These are phyloP conservation scores for Lactifluus subvellereus DNA, from an alignment of 768 basidiomycete species.

Conservation along the genomic window DNA sequence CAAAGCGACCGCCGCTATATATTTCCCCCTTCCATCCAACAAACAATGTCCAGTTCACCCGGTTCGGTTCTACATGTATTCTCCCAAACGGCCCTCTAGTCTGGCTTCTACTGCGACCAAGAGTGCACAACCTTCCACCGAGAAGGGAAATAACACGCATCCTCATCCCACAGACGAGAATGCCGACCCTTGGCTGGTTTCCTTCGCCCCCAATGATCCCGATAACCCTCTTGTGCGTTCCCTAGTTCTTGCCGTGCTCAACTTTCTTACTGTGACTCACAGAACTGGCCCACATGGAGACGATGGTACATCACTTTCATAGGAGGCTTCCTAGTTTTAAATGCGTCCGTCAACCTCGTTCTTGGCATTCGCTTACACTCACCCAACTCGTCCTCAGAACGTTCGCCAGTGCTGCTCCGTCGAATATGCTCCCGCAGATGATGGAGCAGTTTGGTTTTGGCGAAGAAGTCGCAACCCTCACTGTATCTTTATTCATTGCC, in stretches of 20 bases:
- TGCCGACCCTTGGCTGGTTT: conserved; percentile 21
- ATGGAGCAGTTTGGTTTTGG: conserved; percentile 45
- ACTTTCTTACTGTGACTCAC: neutral
- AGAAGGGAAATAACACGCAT: neutral
- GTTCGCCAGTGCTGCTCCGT: conserved; percentile 56
- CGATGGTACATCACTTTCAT: conserved; percentile 50
- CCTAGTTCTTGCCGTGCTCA: conserved; percentile 6
- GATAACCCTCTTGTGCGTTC: conserved; percentile 18
- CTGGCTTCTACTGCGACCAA: conserved; percentile 13
- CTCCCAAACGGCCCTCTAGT: conserved; percentile 3
- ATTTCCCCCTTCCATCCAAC: neutral
- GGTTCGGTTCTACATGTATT: conserved; percentile 8
- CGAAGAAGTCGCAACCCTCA: conserved; percentile 46
- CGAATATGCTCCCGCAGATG: conserved; percentile 42
- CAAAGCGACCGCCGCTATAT: too few relatives aligned
- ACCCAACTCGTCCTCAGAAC: conserved; percentile 36
- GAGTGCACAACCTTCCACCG: neutral
- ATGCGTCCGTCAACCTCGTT: conserved; percentile 38
- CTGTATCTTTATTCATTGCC: conserved; percentile 58
- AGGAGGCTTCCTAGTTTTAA: conserved; percentile 47
- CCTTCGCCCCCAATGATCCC: conserved; percentile 13
- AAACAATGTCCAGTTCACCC: neutral
- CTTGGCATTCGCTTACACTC: neutral
- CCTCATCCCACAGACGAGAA: neutral
- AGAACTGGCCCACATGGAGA: conserved; percentile 46